Conservation (phyloP, 2,329 filamentous ascomycete species). For the Cryphonectria parasitica region DNA sequence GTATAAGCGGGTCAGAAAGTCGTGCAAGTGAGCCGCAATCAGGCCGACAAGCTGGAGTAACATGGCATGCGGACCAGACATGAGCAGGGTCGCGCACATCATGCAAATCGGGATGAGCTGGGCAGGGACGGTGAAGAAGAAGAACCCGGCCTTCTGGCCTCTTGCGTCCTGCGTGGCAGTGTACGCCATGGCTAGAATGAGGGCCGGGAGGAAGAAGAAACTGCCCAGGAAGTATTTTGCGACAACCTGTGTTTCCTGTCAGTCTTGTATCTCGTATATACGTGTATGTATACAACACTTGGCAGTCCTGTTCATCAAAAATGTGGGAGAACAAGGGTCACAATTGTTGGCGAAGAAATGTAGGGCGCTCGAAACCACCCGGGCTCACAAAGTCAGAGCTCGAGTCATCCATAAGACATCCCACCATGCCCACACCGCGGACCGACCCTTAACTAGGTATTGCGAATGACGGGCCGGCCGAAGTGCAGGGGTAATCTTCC, state of each 20-base stretch:
- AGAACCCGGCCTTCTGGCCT: slow-evolving; percentile 74
- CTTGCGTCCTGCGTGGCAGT: slow-evolving; percentile 86
- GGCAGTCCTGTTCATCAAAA: too few relatives aligned
- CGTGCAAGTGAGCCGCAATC: slow-evolving; percentile 83
- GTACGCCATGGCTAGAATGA: slow-evolving; percentile 81
- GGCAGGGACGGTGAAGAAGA: slow-evolving; percentile 81
- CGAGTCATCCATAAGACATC: slow-evolving; percentile 73
- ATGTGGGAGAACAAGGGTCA: slow-evolving; percentile 30
- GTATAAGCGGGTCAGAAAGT: slow-evolving; percentile 87
- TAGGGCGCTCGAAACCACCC: slow-evolving; percentile 68
- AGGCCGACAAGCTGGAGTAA: slow-evolving; percentile 76
- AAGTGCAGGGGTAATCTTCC: slow-evolving; percentile 77
- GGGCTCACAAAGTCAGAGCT: slow-evolving; percentile 60
- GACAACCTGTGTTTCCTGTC: slow-evolving; percentile 45
- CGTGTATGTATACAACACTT: too few relatives aligned
- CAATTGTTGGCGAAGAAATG: slow-evolving; percentile 46
- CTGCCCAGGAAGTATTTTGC: slow-evolving; percentile 57
- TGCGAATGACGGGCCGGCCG: slow-evolving; percentile 69
- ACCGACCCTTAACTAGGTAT: slow-evolving; percentile 59
- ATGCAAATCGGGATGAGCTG: slow-evolving; percentile 82
- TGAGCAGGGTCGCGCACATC: slow-evolving; percentile 73
- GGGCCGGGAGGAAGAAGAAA: slow-evolving; percentile 60
- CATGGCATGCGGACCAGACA: slow-evolving; percentile 59
- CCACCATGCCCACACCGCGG: slow-evolving; percentile 76
- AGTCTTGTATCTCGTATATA: slow-evolving; percentile 3